A percentile compares a stretch with the other conserved stretches of the same genome.
Conservation (phyloP, 148 eudicot genomes). For the Amaranthus hypochondriacus region DNA sequence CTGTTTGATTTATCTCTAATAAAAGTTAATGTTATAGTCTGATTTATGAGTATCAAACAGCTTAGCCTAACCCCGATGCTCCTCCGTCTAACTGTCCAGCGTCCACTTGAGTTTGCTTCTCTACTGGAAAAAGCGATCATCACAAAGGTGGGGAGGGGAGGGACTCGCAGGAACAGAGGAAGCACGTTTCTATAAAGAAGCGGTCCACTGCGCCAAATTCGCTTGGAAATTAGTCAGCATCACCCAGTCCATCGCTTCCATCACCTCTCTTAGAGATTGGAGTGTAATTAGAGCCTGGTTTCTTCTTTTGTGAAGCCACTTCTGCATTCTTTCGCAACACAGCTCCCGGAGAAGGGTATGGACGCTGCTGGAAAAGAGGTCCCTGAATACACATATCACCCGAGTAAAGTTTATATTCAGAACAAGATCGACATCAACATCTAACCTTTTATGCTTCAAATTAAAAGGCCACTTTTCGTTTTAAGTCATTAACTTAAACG, state of each 20-base stretch:
- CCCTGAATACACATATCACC: conserved; percentile 54
- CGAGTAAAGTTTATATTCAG: conserved; percentile 1
- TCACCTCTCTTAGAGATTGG: conserved; percentile 94
- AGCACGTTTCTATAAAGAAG: not conserved
- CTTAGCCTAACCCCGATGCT: too few relatives aligned
- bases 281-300: conserved; percentile 57
- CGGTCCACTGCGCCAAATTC: not conserved
- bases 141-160: too few relatives aligned
- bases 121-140: too few relatives aligned
- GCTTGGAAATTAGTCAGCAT: conserved; percentile 62
- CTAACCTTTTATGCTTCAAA: not conserved
- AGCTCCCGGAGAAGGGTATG: conserved; percentile 98
- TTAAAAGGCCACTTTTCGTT: not conserved
- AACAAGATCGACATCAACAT: not conserved
- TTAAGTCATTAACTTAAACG: not conserved
- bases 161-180: too few relatives aligned
- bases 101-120: too few relatives aligned
- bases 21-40: too few relatives aligned
- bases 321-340: conserved; percentile 92
- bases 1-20: too few relatives aligned
- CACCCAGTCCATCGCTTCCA: conserved; percentile 98
- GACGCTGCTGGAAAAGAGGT: conserved; percentile 98
- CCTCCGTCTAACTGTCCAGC: too few relatives aligned
- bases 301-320: conserved; percentile 77
- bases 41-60: too few relatives aligned